Percentiles rank a stretch among this genome's conserved stretches.
These are phyloP conservation scores for Coniferiporia sulphurascens DNA, from an alignment of 1,284 basidiomycete species.

Conservation along the genomic window DNA sequence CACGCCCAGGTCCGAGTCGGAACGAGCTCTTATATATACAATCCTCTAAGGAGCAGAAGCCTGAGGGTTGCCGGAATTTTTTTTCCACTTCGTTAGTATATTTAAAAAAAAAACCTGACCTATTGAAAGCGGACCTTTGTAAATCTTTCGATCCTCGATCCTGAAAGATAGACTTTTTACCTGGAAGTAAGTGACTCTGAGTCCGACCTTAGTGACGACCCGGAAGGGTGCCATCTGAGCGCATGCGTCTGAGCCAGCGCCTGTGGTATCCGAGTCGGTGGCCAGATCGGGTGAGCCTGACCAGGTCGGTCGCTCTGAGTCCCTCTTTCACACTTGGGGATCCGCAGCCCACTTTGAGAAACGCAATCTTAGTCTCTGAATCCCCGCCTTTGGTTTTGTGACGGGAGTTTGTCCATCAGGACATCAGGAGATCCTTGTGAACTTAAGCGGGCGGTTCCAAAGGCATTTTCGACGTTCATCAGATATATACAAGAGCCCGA, in stretches of 20 bases:
- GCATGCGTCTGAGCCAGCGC: constrained; percentile 82
- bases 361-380: constrained; percentile 66
- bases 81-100: constrained; percentile 49
- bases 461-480: constrained; percentile 87
- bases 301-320: constrained; percentile 42
- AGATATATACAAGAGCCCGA: constrained; percentile 89
- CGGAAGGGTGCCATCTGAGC: constrained; percentile 79
- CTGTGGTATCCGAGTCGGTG: constrained; percentile 84
- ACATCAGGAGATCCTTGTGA: constrained; percentile 85
- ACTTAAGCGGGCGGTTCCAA: constrained; percentile 81
- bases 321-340: constrained; percentile 47
- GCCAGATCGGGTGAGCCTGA: constrained; percentile 65
- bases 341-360: constrained; percentile 68
- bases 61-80: constrained; percentile 56
- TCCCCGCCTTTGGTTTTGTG: constrained; percentile 54
- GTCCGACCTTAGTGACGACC: constrained; percentile 68
- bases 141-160: constrained; percentile 54
- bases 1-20: too few relatives aligned
- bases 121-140: constrained; percentile 26
- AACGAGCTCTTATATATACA: constrained; percentile 88
- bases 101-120: constrained; percentile 62
- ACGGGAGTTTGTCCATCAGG: constrained; percentile 77
- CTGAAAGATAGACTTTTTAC: constrained; percentile 34
- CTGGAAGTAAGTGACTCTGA: constrained; percentile 74
- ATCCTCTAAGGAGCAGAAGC: constrained; percentile 69